phyloP scores from a whole-genome alignment of 164 flowering plant species.

The Vitis amurensis region DNA sequence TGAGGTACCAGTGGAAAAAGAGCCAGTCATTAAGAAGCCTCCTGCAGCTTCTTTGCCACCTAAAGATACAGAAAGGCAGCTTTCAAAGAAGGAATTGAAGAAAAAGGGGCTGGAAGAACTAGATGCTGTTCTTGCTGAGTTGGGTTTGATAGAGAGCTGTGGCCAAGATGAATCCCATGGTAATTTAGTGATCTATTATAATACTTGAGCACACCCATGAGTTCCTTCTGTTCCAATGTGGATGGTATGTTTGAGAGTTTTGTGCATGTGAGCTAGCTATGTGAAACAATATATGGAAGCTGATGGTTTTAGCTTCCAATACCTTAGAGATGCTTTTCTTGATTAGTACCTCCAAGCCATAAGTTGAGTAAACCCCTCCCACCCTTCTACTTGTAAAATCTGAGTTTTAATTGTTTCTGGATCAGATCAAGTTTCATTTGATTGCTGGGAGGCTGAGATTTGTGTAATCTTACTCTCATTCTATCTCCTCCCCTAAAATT shows the following conservation, averaged over 20 bases:
- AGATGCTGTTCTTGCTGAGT: constrained; percentile 81
- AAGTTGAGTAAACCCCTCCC: too few species aligned
- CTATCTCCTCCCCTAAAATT: background rate
- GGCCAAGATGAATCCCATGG: constrained; percentile 48
- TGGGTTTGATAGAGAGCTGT: constrained; percentile 50
- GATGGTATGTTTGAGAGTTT: background rate
- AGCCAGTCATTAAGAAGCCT: constrained; percentile 45
- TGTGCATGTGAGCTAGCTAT: background rate
- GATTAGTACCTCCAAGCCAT: too few species aligned
- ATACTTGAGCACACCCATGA: background rate
- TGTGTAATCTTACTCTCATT: background rate
- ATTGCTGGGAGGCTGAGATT: background rate
- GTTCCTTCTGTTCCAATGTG: background rate
- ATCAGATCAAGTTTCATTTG: background rate
- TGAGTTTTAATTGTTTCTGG: too few species aligned
- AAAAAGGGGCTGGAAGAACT: constrained; percentile 89
- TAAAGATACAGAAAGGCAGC: constrained; percentile 82
- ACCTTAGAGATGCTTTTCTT: too few species aligned
- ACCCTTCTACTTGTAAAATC: too few species aligned
- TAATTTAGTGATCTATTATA: constrained; percentile 20
- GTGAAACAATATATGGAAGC: too few species aligned
- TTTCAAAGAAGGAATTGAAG: constrained; percentile 88
- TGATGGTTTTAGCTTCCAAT: too few species aligned
- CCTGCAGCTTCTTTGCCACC: constrained; percentile 41
- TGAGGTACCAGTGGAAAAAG: constrained; percentile 42